A percentile compares a stretch with the other conserved stretches of the same genome.
phyloP scores from a whole-genome alignment of 805 yeast genomes.

The Debaryomyces maramus region DNA sequence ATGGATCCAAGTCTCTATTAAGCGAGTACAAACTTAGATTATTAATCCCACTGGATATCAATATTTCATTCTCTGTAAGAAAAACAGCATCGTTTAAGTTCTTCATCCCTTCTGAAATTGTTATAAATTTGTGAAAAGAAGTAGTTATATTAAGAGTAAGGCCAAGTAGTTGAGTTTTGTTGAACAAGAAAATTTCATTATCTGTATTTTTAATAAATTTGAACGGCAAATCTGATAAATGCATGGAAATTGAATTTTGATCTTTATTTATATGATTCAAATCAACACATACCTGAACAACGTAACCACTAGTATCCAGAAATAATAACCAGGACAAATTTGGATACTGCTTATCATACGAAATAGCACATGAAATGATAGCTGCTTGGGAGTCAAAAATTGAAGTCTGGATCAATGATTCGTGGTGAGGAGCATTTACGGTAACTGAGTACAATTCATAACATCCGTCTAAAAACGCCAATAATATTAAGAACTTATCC shows the following conservation, averaged over 20 bases:
- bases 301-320: constrained; percentile 14
- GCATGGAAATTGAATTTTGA: neutral
- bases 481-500: constrained; percentile 9
- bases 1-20: neutral
- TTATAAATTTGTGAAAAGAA: constrained; percentile 10
- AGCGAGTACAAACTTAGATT: neutral
- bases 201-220: constrained; percentile 10
- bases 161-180: constrained; percentile 10
- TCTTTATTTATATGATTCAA: constrained; percentile 5
- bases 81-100: constrained; percentile 14
- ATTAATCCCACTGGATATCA: constrained; percentile 3
- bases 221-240: constrained; percentile 14
- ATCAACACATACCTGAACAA: constrained; percentile 13
- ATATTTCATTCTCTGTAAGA: constrained; percentile 8
- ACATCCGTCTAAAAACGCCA: constrained; percentile 17
- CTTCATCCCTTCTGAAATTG: neutral
- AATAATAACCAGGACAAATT: constrained; percentile 13
- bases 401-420: constrained; percentile 1
- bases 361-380: constrained; percentile 14
- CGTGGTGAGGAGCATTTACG: neutral
- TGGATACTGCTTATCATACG: constrained; percentile 4
- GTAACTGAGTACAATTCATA: constrained; percentile 10
- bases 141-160: constrained; percentile 7
- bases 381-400: constrained; percentile 4
- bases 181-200: constrained; percentile 12